Evolutionary conservation across 306 rosid genomes (phyloP).

Genomic region (Hippophae gyantsensis): DNA sequence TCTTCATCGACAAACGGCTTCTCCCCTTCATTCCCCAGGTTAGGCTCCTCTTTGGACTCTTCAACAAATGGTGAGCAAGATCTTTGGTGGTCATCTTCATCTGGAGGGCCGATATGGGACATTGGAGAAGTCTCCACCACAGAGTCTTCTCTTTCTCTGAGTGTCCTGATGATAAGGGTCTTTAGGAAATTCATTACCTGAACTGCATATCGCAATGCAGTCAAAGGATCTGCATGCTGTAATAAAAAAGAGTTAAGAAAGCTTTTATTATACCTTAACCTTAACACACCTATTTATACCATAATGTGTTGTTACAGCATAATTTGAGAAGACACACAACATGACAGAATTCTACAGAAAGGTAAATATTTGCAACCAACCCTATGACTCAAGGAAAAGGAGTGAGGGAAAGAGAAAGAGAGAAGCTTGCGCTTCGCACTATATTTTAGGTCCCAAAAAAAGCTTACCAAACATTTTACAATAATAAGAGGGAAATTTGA

Average conservation of each 20-base stretch:
- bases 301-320: constrained; percentile 2
- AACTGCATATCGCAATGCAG: constrained; percentile 94
- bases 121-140: constrained; percentile 43
- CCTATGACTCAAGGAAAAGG: too few species aligned
- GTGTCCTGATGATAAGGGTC: constrained; percentile 66
- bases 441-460: too few species aligned
- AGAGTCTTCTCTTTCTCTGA: constrained; percentile 70
- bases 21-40: constrained; percentile 39
- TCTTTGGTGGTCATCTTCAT: constrained; percentile 61
- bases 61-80: constrained; percentile 28
- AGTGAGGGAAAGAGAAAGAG: too few species aligned
- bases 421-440: too few species aligned
- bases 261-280: constrained; percentile 9
- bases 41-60: constrained; percentile 25
- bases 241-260: constrained; percentile 12
- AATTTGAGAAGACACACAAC: constrained; percentile 5
- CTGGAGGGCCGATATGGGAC: constrained; percentile 45
- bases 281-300: not conserved
- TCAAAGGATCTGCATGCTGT: constrained; percentile 96
- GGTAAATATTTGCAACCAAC: too few species aligned
- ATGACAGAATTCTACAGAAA: constrained; percentile 5
- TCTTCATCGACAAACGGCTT: constrained; percentile 33
- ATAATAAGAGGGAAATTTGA: too few species aligned
- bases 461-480: too few species aligned
- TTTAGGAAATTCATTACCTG: constrained; percentile 98